Evolutionary conservation across 2,329 filamentous ascomycete genomes (phyloP).

Genomic region (Coniochaeta sp.): DNA sequence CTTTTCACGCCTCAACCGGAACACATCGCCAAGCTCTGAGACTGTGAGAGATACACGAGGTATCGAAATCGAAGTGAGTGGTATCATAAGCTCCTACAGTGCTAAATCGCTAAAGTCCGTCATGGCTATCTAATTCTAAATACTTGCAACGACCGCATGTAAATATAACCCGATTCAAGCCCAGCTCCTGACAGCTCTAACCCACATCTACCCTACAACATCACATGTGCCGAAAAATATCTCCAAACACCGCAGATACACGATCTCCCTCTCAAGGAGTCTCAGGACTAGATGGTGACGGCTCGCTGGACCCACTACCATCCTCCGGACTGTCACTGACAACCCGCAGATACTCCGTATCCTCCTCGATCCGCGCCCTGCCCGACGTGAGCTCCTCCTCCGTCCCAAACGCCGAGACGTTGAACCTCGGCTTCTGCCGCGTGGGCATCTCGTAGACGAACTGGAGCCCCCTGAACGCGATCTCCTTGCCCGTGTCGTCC

Average conservation of each 20-base stretch:
- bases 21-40: too few species aligned
- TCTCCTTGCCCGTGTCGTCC: slow-evolving; percentile 1
- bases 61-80: too few species aligned
- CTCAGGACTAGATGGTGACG: neutral
- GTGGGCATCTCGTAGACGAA: neutral
- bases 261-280: neutral
- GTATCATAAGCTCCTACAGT: too few species aligned
- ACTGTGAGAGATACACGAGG: too few species aligned
- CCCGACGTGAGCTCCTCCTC: neutral
- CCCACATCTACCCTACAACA: neutral
- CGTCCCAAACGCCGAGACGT: neutral
- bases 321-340: neutral
- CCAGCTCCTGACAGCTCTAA: neutral
- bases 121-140: too few species aligned
- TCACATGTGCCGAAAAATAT: neutral
- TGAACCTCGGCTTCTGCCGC: neutral
- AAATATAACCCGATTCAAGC: too few species aligned
- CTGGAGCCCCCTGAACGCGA: neutral
- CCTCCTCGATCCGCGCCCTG: slow-evolving; percentile 5
- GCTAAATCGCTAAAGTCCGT: too few species aligned
- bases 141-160: too few species aligned
- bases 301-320: neutral
- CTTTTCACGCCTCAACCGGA: too few species aligned
- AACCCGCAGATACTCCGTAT: neutral
- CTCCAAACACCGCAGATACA: neutral